phyloP scores from a whole-genome alignment of 495 filamentous ascomycete genomes.

The Penicillium soppii region DNA sequence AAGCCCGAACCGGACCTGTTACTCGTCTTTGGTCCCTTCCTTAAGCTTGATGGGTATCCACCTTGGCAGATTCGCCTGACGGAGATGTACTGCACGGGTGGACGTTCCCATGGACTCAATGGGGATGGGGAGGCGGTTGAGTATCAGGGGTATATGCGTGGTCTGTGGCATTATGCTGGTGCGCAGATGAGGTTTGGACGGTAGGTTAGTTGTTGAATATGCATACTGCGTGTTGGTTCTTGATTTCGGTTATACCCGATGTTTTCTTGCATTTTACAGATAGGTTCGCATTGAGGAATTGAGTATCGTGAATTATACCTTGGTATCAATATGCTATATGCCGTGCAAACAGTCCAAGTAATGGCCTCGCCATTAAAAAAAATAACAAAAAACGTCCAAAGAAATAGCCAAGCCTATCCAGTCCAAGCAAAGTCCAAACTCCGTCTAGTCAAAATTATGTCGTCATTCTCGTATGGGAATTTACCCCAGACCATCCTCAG shows the following conservation, averaged over 20 bases:
- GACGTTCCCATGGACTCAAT: slow-evolving; percentile 36
- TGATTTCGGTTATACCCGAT: not conserved
- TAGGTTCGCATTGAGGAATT: not conserved
- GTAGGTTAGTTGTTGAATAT: slow-evolving; percentile 31
- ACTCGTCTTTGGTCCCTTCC: slow-evolving; percentile 75
- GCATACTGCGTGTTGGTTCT: not conserved
- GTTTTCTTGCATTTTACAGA: not conserved
- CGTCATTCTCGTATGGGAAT: no score
- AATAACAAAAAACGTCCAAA: no score
- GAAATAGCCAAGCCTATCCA: no score
- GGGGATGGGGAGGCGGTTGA: slow-evolving; percentile 62
- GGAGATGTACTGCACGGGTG: slow-evolving; percentile 75
- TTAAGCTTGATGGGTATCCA: slow-evolving; percentile 87
- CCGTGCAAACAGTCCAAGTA: not conserved
- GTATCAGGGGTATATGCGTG: slow-evolving; percentile 89
- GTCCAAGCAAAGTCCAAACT: no score
- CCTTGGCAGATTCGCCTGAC: slow-evolving; percentile 95
- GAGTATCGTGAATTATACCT: not conserved
- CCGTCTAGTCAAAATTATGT: no score
- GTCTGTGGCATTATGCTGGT: slow-evolving; percentile 77
- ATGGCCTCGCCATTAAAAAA: no score
- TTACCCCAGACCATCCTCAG: no score
- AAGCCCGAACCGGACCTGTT: slow-evolving; percentile 81
- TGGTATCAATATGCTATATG: slow-evolving; percentile 22
- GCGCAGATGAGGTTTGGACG: slow-evolving; percentile 88